Conservation (phyloP, 441 rosid genomes). For the Eugenia klotzschiana region DNA sequence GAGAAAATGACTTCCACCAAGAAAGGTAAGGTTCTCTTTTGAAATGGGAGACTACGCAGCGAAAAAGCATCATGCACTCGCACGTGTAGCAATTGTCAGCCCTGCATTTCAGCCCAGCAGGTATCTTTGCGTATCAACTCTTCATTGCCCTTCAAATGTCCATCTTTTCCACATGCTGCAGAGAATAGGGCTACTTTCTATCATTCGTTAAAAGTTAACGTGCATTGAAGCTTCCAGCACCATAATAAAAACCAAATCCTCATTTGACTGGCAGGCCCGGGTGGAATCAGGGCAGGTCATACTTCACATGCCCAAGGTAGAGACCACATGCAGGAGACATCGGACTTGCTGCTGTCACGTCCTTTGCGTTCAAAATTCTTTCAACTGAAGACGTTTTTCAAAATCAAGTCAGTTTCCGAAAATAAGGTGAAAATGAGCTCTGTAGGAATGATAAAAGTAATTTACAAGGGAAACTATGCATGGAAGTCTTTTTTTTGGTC, state of each 20-base stretch:
- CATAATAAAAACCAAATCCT: background rate
- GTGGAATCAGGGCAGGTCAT: conserved; percentile 35
- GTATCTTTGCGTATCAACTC: background rate
- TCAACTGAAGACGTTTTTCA: conserved; percentile 25
- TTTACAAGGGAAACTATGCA: background rate
- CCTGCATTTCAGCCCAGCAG: background rate
- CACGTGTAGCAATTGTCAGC: background rate
- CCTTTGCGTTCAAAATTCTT: conserved; percentile 57
- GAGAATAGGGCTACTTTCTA: background rate
- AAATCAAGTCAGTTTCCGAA: background rate
- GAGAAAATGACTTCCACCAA: background rate
- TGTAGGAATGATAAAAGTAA: background rate
- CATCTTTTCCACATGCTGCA: background rate
- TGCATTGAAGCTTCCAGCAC: background rate
- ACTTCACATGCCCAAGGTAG: conserved; percentile 71
- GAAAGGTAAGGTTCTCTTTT: background rate
- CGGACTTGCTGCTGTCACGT: conserved; percentile 58
- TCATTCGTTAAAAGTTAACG: background rate
- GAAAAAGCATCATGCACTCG: background rate
- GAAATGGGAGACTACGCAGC: background rate
- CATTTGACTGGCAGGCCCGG: background rate
- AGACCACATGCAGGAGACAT: conserved; percentile 92
- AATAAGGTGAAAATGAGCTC: background rate
- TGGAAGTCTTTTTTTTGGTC: background rate
- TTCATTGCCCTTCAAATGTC: background rate